Conservation (phyloP, 768 basidiomycete species). For the Phanerodontia chrysosporium region DNA sequence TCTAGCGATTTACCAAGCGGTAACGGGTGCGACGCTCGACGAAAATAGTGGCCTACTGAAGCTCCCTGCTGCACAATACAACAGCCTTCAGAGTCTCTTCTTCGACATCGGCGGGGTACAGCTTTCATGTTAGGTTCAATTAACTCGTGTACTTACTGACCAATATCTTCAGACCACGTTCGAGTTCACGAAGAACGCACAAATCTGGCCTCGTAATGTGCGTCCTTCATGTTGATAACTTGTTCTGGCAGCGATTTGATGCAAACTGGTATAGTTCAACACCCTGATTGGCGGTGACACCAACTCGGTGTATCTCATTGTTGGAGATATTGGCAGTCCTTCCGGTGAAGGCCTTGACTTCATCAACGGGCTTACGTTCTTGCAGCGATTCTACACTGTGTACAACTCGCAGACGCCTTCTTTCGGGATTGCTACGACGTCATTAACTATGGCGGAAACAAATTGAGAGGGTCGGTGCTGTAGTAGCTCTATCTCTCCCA, state of each 20-base stretch:
- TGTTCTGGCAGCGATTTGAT: constrained; percentile 9
- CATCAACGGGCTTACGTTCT: constrained; percentile 2
- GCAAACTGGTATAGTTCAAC: not conserved
- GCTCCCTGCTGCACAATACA: constrained; percentile 24
- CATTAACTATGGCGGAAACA: constrained; percentile 25
- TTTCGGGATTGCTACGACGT: constrained; percentile 32
- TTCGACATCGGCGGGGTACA: constrained; percentile 23
- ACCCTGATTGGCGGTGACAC: not conserved
- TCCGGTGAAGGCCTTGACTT: constrained; percentile 8
- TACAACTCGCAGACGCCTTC: constrained; percentile 24
- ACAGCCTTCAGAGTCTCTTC: constrained; percentile 20
- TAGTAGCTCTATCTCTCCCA: no score
- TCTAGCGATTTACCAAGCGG: constrained; percentile 17
- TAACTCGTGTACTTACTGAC: constrained; percentile 17
- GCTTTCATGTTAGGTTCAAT: not conserved
- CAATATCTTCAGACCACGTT: no score
- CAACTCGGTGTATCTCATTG: constrained; percentile 13
- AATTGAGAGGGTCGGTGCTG: constrained; percentile 26
- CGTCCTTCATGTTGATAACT: constrained; percentile 34
- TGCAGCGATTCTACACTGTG: constrained; percentile 9
- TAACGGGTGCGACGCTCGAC: constrained; percentile 27
- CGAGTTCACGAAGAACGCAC: constrained; percentile 58
- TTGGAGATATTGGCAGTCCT: not conserved
- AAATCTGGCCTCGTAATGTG: constrained; percentile 63
- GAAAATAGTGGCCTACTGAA: constrained; percentile 25